A percentile compares a stretch with the other conserved stretches of the same genome.
These are phyloP conservation scores for Nannochloropsis salina DNA, from an alignment of 108 stramenopile species.

Conservation along the genomic window DNA sequence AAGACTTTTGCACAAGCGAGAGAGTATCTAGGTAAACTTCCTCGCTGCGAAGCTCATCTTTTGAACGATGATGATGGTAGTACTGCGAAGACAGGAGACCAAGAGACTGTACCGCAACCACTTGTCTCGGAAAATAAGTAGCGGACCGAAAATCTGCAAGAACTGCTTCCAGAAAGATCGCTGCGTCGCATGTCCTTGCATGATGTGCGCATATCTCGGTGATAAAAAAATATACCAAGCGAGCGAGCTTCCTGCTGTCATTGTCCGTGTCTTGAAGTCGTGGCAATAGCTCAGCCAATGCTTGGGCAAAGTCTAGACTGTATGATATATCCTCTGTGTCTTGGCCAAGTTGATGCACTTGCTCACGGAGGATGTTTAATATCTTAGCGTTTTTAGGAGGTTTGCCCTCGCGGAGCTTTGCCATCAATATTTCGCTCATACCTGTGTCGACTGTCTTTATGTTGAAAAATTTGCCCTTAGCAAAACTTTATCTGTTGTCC, in stretches of 20 bases:
- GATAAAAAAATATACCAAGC: background rate
- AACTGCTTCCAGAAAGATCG: background rate
- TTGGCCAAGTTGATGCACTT: background rate
- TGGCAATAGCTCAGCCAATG: background rate
- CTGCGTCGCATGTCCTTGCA: constrained; percentile 13
- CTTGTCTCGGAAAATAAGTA: background rate
- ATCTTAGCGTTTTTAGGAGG: background rate
- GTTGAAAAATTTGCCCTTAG: too few relatives aligned
- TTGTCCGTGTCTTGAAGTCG: background rate
- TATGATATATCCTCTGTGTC: background rate
- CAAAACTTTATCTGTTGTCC: too few relatives aligned
- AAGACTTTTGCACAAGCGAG: background rate
- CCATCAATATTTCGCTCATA: background rate
- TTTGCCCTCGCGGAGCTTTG: background rate
- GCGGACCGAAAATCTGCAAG: background rate
- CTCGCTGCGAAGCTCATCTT: background rate
- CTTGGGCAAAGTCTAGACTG: background rate
- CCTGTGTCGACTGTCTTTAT: background rate
- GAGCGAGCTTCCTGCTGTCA: background rate
- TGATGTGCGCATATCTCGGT: background rate
- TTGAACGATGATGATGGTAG: background rate
- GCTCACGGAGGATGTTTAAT: background rate
- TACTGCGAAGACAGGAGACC: background rate
- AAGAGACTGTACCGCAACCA: background rate
- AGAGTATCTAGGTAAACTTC: background rate